These are phyloP conservation scores for Penicillium verhagenii DNA, from an alignment of 495 filamentous ascomycete genomes.

Conservation along the genomic window DNA sequence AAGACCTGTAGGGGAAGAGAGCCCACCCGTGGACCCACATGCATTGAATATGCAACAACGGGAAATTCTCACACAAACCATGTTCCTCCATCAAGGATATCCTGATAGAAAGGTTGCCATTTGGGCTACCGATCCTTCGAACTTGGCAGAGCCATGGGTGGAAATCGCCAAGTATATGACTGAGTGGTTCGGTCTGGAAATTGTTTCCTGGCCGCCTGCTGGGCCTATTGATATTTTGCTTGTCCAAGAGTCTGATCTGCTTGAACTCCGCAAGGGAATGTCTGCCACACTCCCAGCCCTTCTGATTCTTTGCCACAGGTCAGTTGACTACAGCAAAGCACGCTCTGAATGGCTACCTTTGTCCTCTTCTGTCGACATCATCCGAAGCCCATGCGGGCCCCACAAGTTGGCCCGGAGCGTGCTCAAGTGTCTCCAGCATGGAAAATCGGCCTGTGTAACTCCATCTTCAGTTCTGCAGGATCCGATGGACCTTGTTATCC, in stretches of 20 bases:
- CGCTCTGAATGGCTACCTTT: constrained; percentile 32
- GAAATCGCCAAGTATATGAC: constrained; percentile 34
- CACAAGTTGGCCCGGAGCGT: constrained; percentile 61
- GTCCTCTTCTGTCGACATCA: constrained; percentile 39
- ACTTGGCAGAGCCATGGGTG: constrained; percentile 13
- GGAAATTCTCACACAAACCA: constrained; percentile 24
- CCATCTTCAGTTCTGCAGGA: constrained; percentile 11
- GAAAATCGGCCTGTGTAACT: constrained; percentile 13
- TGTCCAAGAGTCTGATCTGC: constrained; percentile 38
- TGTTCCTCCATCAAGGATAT: constrained; percentile 29
- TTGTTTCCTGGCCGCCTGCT: constrained; percentile 35
- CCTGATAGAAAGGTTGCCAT: constrained; percentile 27
- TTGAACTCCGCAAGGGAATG: constrained; percentile 15
- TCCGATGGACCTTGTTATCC: constrained; percentile 16
- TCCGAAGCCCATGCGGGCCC: constrained; percentile 59
- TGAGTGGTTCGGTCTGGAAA: constrained; percentile 46
- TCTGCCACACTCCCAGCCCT: constrained; percentile 28
- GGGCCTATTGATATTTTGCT: constrained; percentile 40
- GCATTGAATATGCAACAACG: constrained; percentile 19
- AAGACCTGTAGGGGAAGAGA: constrained; percentile 30
- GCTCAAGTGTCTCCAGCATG: constrained; percentile 33
- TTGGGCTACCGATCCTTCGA: constrained; percentile 24
- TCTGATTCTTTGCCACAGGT: constrained; percentile 37
- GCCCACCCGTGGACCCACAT: constrained; percentile 17
- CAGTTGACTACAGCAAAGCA: constrained; percentile 30